These are phyloP conservation scores for Ramaria sp. DNA, from an alignment of 768 basidiomycete genomes.

Conservation along the genomic window DNA sequence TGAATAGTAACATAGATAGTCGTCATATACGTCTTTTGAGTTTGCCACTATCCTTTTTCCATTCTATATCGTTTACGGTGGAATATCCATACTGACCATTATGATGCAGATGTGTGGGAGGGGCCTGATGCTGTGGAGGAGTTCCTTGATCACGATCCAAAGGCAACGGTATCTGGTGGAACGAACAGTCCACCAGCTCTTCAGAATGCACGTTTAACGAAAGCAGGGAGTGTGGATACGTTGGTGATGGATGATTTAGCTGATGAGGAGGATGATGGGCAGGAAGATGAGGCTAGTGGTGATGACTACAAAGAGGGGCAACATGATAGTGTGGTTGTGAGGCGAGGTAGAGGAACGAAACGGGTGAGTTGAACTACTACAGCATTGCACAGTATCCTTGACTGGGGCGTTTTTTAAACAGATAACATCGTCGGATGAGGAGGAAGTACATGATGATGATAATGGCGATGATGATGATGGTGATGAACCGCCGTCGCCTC, in stretches of 20 bases:
- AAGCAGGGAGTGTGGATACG: not conserved
- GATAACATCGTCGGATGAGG: slow-evolving; percentile 11
- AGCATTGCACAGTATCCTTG: not conserved
- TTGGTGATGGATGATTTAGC: slow-evolving; percentile 31
- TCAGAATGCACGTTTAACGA: not conserved
- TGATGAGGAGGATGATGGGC: slow-evolving; percentile 15
- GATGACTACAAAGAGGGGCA: slow-evolving; percentile 55
- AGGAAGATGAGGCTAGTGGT: slow-evolving; percentile 37
- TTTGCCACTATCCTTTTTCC: not conserved
- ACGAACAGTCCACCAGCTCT: not conserved
- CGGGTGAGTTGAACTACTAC: not conserved
- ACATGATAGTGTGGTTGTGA: slow-evolving; percentile 25
- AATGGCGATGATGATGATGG: slow-evolving; percentile 9
- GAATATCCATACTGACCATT: slow-evolving; percentile 19
- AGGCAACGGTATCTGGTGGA: not conserved
- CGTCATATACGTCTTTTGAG: not conserved
- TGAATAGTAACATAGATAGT: not conserved
- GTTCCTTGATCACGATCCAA: slow-evolving; percentile 12
- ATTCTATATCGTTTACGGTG: not conserved
- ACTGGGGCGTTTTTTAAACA: not conserved
- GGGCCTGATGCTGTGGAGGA: slow-evolving; percentile 47
- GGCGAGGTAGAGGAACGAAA: slow-evolving; percentile 35
- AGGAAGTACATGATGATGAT: slow-evolving; percentile 10
- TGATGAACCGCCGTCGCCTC: not conserved
- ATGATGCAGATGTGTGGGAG: slow-evolving; percentile 58